phyloP scores from a whole-genome alignment of 768 basidiomycete species.

The Neoboletus magnificus region DNA sequence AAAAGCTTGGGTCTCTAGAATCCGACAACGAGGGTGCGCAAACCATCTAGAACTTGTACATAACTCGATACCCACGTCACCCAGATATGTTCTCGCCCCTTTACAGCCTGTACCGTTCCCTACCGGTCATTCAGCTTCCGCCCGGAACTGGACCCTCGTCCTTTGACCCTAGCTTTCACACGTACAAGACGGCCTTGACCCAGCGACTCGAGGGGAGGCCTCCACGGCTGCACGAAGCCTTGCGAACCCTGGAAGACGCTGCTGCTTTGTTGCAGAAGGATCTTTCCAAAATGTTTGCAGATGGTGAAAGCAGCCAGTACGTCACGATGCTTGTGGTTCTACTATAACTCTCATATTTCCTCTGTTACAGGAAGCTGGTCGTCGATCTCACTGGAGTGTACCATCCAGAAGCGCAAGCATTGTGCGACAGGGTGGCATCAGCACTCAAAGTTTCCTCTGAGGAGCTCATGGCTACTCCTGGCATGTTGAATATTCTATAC shows the following conservation, averaged over 20 bases:
- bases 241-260: conserved; percentile 57
- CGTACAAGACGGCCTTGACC: conserved; percentile 58
- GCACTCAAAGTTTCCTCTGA: conserved; percentile 39
- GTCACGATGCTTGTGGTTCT: conserved; percentile 13
- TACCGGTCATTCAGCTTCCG: conserved; percentile 45
- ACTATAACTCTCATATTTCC: neutral
- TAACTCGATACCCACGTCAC: conserved; percentile 8
- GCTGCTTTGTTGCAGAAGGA: conserved; percentile 60
- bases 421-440: conserved; percentile 42
- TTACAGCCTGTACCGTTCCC: conserved; percentile 54
- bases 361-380: conserved; percentile 37
- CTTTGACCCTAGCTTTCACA: conserved; percentile 49
- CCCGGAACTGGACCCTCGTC: conserved; percentile 35
- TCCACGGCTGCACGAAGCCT: conserved; percentile 53
- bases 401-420: conserved; percentile 47
- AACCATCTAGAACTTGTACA: neutral
- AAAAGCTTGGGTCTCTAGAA: conserved; percentile 33
- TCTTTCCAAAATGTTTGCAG: conserved; percentile 42
- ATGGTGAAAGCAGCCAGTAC: conserved; percentile 44
- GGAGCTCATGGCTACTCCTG: conserved; percentile 28
- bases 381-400: conserved; percentile 44
- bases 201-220: conserved; percentile 67
- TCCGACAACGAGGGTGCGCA: conserved; percentile 19
- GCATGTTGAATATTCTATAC: conserved; percentile 28
- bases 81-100: conserved; percentile 49